Evolutionary conservation across 495 filamentous ascomycete species (phyloP), one percentile per base, ranked within the genome.

Genomic region (Halenospora varia): DNA sequence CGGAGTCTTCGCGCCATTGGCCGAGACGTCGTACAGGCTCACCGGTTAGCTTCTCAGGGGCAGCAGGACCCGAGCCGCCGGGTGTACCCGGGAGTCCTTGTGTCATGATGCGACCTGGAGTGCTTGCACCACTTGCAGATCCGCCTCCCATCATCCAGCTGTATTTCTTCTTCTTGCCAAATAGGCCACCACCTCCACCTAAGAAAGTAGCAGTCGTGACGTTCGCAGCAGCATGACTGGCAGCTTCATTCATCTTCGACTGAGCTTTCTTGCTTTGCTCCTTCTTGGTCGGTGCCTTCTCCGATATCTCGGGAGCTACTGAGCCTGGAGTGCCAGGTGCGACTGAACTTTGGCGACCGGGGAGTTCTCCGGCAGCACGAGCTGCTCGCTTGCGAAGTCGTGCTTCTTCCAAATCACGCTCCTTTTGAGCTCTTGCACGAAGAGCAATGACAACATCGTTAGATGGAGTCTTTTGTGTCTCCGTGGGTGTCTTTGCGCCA

Each of bases 1-100:
- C 76, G 0, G 73, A 74, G 63, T 83, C 81, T 62, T 91, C 87
- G 20, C 82, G 74, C 75, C 80, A 85, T 15, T 75, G 74, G 4
- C 88, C 88, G 47, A 85, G 69, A 26, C 82, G 60, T 50, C 70
- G 63, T 44, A 70, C 68, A 0, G 71, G 66, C 8, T 79, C 74
- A 2, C 50, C 52, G 2, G 75, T 77, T 4, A 74, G 58, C 42
- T 68, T 71, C 42, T 69, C 69, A 46, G 62, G 35, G 8, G 48
- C n/a, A 55, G 64, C 24, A 53, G 52, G 56, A n/a, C 50, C 56
- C 35, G 53, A 23, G 35, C 59, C 26, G 39, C 62, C 55, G 51
- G 60, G 61, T n/a, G 67, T 67, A 1, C 64, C 65, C 18, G 63
- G 53, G 15, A 67, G 57, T n/a, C 68, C 68, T 50, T 55, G 65